Conservation (phyloP, 257 asterid genomes). For the Osmanthus fragrans region DNA sequence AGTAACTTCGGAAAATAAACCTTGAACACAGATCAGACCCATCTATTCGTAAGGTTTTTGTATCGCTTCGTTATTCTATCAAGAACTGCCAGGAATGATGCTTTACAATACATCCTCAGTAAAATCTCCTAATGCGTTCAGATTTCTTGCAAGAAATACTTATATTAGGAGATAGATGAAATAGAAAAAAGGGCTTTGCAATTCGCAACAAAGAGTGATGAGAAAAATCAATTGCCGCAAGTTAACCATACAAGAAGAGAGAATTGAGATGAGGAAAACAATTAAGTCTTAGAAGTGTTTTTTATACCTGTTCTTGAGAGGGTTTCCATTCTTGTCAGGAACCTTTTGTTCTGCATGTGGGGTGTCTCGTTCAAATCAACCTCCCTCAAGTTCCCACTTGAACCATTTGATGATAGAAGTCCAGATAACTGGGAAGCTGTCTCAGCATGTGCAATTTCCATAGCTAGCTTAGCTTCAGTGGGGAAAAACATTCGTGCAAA, state of each 20-base stretch:
- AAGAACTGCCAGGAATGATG: not conserved
- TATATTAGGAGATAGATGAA: no score
- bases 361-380: conserved; percentile 78
- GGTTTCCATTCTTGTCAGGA: conserved; percentile 52
- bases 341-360: conserved; percentile 44
- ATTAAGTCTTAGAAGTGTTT: not conserved
- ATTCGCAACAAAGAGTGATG: no score
- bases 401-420: conserved; percentile 50
- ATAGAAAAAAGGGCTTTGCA: no score
- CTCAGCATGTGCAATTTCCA: conserved; percentile 80
- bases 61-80: not conserved
- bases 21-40: not conserved
- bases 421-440: conserved; percentile 48
- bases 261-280: not conserved
- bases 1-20: not conserved
- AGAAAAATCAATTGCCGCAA: no score
- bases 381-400: conserved; percentile 65
- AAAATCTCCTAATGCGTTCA: no score
- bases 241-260: no score
- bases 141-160: no score
- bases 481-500: conserved; percentile 73
- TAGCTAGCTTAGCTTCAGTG: conserved; percentile 72
- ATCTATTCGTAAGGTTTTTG: not conserved
- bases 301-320: conserved; percentile 67
- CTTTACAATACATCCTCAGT: no score